A percentile compares a stretch with the other conserved stretches of the same genome.
Evolutionary conservation across 768 basidiomycete species (phyloP).

Genomic region (Leccinum ochraceum): DNA sequence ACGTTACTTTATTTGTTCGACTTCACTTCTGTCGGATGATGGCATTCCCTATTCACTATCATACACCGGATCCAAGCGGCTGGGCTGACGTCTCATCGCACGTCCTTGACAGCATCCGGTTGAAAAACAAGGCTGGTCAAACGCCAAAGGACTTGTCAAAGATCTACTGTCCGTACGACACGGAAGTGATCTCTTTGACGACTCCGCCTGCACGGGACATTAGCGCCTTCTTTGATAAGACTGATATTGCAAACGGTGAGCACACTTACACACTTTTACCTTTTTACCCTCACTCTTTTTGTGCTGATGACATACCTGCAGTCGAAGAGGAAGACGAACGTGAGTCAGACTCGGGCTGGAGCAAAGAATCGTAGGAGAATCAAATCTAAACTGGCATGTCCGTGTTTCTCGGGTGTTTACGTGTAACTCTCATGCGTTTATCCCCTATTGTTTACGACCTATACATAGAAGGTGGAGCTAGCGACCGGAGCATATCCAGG

Average conservation of each 20-base stretch:
- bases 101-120: constrained; percentile 18
- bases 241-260: constrained; percentile 24
- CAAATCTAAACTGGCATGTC: background rate
- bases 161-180: constrained; percentile 24
- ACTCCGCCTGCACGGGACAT: constrained; percentile 21
- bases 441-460: background rate
- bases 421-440: background rate
- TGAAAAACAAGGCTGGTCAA: constrained; percentile 29
- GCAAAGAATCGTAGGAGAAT: background rate
- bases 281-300: background rate
- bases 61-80: background rate
- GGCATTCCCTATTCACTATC: background rate
- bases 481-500: background rate
- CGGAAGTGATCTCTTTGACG: constrained; percentile 19
- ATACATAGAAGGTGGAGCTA: background rate
- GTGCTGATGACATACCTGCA: constrained; percentile 5
- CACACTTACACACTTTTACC: background rate
- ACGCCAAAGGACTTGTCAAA: constrained; percentile 26
- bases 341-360: background rate
- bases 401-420: background rate
- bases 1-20: constrained; percentile 2
- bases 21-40: background rate
- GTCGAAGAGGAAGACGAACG: constrained; percentile 5
- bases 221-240: constrained; percentile 4
- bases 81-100: background rate